Percentiles rank a stretch among this genome's conserved stretches.
Evolutionary conservation across 805 yeast genomes (phyloP).

Genomic region (Debaryomyces prosopidis): DNA sequence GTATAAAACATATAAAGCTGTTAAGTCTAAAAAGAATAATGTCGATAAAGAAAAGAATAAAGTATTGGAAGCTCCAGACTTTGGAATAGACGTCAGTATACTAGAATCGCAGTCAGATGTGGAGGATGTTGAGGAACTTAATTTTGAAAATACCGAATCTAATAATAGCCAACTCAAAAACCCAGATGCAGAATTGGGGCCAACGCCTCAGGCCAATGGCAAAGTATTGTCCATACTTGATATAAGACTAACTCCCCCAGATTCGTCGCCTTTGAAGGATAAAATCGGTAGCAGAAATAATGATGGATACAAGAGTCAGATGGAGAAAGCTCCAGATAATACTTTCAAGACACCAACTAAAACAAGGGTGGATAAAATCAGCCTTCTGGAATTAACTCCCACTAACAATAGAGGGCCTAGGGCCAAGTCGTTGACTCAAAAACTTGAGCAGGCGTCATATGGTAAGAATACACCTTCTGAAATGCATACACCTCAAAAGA

Average conservation of each 20-base stretch:
- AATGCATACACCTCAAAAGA: background rate
- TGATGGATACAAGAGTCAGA: background rate
- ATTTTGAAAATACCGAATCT: background rate
- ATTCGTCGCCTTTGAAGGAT: conserved; percentile 38
- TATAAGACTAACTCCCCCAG: conserved; percentile 44
- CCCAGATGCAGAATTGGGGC: conserved; percentile 56
- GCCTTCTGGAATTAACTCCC: conserved; percentile 9
- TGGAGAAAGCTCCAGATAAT: background rate
- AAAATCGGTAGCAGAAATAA: conserved; percentile 7
- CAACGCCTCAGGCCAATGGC: conserved; percentile 86
- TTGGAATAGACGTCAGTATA: conserved; percentile 5
- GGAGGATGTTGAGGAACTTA: background rate
- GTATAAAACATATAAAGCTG: conserved; percentile 30
- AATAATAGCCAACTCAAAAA: background rate
- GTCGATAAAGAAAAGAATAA: background rate
- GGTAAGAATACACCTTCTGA: background rate
- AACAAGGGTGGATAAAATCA: conserved; percentile 11
- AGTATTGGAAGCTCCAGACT: background rate
- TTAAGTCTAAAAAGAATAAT: conserved; percentile 8
- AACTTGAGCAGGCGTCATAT: conserved; percentile 2
- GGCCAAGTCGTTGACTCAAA: conserved; percentile 2
- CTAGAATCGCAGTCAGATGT: background rate
- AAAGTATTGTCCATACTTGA: conserved; percentile 75
- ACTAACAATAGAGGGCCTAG: background rate
- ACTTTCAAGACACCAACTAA: conserved; percentile 39